Evolutionary conservation across 345 rosid species (phyloP), one percentile per base, ranked within the genome.

Genomic region (Linum tenue): DNA sequence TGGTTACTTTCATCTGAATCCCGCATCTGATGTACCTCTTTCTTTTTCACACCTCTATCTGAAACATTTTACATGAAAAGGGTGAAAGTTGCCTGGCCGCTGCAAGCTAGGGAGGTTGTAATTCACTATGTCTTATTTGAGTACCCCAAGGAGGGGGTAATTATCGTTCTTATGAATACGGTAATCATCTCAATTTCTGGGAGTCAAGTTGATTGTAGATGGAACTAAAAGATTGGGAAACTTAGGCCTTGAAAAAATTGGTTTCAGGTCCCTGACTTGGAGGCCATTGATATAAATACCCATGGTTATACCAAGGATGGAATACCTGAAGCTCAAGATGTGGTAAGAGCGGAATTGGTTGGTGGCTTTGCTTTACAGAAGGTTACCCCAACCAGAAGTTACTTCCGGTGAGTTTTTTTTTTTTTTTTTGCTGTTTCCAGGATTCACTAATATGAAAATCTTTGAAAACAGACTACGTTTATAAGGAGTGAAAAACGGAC

Each of bases 321-420:
- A 58, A 76, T 86, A 57, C 89, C 88, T 36, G 85, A 87, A 73
- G 81, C 78, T 22, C 71, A 75, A 64, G 92, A 86, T 62, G 89
- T 84, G 57, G 89, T 86, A 60, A 84, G 96, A 80, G 73, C 88
- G 67, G 96, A 80, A 64, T 15, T 89, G 64, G 86, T 84, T 36
- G 99, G 97, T 44, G 99, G 97, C 59, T 88, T 87, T 70, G 97
- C 88, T 3, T 63, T 90, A 62, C 99, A 94, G 73, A 94, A 84
- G 78, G 96, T 90, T 75, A 76, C 85, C 61, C 40, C 82, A n/a
- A 76, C 77, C 69, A 85, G 88, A 78, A 88, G 97, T 80, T 90
- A 86, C 78, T 73, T 94, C 40, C 82, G 97, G 97, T 94, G 62
- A 78, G 85, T 75, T 42, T 17, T 63, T 40, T 44, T 10, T n/a